Conservation (phyloP, 768 basidiomycete genomes). For the Tricholoma furcatifolium region DNA sequence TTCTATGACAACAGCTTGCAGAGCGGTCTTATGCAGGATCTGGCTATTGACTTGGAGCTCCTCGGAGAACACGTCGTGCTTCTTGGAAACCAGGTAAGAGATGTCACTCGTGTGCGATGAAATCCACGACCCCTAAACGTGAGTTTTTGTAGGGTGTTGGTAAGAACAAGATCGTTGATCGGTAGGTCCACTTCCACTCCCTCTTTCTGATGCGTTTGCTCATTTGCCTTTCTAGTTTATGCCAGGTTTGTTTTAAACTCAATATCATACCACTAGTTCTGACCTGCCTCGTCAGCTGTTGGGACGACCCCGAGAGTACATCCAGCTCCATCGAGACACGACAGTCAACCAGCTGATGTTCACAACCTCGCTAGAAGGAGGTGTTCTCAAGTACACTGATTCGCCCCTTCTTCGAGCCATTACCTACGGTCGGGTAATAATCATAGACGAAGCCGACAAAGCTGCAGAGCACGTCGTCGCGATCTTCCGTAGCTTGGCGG, state of each 20-base stretch:
- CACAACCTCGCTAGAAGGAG: constrained; percentile 57
- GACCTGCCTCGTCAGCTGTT: constrained; percentile 40
- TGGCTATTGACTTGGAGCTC: constrained; percentile 61
- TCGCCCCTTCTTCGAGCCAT: constrained; percentile 68
- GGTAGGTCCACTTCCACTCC: constrained; percentile 30
- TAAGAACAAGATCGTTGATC: constrained; percentile 69
- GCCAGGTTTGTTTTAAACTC: constrained; percentile 40
- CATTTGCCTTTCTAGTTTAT: constrained; percentile 35
- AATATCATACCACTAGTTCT: background rate
- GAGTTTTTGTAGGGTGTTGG: constrained; percentile 52
- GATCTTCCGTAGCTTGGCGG: constrained; percentile 67
- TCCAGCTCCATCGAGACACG: constrained; percentile 68
- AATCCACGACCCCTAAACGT: background rate
- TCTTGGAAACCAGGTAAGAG: constrained; percentile 71
- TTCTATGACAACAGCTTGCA: constrained; percentile 73
- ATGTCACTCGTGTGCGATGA: constrained; percentile 7
- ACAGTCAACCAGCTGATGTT: constrained; percentile 74
- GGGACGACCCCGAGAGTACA: constrained; percentile 62
- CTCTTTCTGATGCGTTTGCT: background rate
- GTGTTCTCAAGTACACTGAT: constrained; percentile 58
- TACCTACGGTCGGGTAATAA: constrained; percentile 58
- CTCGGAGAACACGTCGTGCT: constrained; percentile 64
- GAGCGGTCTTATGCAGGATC: constrained; percentile 63
- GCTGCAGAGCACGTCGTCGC: constrained; percentile 74
- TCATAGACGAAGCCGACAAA: constrained; percentile 74